Conservation (phyloP, 1,139 yeast species). For the Nematodospora anomalae region DNA sequence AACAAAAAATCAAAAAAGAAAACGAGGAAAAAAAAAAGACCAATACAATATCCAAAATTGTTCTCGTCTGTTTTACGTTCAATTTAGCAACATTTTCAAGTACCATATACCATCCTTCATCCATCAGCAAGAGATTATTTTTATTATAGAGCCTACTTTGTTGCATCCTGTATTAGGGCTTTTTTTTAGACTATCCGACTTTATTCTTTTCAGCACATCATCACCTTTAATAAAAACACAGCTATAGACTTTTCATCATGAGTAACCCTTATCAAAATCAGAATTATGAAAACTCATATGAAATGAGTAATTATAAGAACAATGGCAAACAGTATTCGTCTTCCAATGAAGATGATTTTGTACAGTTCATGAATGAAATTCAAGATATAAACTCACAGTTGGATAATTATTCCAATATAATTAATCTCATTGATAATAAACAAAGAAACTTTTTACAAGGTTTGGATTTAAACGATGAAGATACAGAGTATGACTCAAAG, state of each 20-base stretch:
- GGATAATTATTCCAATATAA: slow-evolving; percentile 74
- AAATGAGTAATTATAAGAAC: slow-evolving; percentile 36
- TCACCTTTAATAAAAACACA: too few species aligned
- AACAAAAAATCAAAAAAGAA: too few species aligned
- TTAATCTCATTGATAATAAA: slow-evolving; percentile 75
- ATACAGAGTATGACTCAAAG: slow-evolving; percentile 65
- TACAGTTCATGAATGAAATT: slow-evolving; percentile 77
- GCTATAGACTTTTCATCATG: slow-evolving; percentile 21
- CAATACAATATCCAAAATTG: too few species aligned
- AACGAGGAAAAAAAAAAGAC: too few species aligned
- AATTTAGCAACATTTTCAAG: too few species aligned
- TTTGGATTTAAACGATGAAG: slow-evolving; percentile 71
- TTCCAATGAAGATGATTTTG: slow-evolving; percentile 57
- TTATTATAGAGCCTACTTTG: too few species aligned
- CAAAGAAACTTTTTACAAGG: slow-evolving; percentile 85
- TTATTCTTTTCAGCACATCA: too few species aligned
- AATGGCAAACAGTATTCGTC: slow-evolving; percentile 15
- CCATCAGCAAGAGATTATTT: too few species aligned
- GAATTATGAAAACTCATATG: slow-evolving; percentile 17
- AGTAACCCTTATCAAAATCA: slow-evolving; percentile 28
- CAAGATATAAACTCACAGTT: slow-evolving; percentile 79
- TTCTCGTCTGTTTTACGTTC: too few species aligned
- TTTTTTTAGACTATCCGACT: too few species aligned
- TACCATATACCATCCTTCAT: too few species aligned
- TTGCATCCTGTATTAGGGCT: too few species aligned